phyloP scores from a whole-genome alignment of 257 asterid genomes.

The Ligustrum vulgare region DNA sequence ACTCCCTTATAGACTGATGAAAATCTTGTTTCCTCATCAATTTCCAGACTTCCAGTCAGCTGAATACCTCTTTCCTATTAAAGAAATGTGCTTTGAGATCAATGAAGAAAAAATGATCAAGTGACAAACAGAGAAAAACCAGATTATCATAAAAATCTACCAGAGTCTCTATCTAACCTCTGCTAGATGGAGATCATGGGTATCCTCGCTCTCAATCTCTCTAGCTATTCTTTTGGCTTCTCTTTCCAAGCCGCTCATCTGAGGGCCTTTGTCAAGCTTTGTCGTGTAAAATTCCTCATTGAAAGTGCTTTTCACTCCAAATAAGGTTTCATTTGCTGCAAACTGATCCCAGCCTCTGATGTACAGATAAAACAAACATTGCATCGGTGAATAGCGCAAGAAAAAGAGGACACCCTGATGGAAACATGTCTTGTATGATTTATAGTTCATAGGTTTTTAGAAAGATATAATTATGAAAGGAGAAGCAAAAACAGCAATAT shows the following conservation, averaged over 20 bases:
- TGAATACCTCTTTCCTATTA: constrained; percentile 84
- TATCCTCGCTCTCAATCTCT: constrained; percentile 93
- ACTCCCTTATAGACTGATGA: constrained; percentile 74
- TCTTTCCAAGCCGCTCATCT: constrained; percentile 77
- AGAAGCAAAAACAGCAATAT: background rate
- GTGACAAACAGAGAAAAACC: background rate
- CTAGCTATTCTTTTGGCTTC: constrained; percentile 82
- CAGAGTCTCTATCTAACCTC: constrained; percentile 55
- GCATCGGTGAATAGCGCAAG: constrained; percentile 12
- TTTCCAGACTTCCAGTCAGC: constrained; percentile 59
- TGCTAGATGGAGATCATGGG: constrained; percentile 90
- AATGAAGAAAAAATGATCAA: constrained; percentile 17
- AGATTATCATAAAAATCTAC: background rate
- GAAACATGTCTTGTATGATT: constrained; percentile 9
- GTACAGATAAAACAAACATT: constrained; percentile 5
- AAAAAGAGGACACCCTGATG: constrained; percentile 8
- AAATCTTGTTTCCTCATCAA: constrained; percentile 89
- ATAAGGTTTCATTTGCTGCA: constrained; percentile 74
- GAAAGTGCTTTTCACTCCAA: constrained; percentile 96
- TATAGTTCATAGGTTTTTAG: background rate
- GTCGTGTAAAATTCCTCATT: constrained; percentile 96
- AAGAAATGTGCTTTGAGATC: constrained; percentile 24
- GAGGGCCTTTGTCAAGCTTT: constrained; percentile 92
- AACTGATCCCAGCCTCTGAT: constrained; percentile 98
- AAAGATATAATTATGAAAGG: background rate